Evolutionary conservation across 169 alveolate species (phyloP).

Genomic region (Theileria orientalis): DNA sequence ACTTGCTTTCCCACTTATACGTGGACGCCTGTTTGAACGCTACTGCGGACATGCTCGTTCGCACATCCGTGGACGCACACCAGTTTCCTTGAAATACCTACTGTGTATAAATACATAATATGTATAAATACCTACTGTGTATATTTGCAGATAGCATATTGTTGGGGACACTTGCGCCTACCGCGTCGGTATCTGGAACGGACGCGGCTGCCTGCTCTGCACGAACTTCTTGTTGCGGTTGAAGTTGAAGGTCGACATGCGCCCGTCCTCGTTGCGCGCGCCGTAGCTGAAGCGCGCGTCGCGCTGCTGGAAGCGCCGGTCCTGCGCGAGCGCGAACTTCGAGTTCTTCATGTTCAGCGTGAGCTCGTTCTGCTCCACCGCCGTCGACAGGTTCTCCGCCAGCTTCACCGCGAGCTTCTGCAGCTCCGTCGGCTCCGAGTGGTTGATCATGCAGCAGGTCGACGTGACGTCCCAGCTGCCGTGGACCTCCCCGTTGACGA

Average conservation of each 20-base stretch:
- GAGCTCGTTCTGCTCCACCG: slow-evolving; percentile 85
- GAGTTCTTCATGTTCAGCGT: slow-evolving; percentile 84
- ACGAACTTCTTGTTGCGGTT: slow-evolving; percentile 48
- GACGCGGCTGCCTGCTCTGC: slow-evolving; percentile 2
- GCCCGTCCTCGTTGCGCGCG: slow-evolving; percentile 55
- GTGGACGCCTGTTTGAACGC: too few relatives aligned
- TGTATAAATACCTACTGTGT: background rate
- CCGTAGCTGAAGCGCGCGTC: slow-evolving; percentile 55
- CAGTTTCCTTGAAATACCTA: too few relatives aligned
- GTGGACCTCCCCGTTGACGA: slow-evolving; percentile 84
- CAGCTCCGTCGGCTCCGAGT: slow-evolving; percentile 85
- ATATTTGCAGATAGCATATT: background rate
- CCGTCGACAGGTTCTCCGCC: slow-evolving; percentile 80
- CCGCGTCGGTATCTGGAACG: slow-evolving; percentile 4
- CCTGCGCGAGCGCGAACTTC: slow-evolving; percentile 74
- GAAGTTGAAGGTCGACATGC: slow-evolving; percentile 39
- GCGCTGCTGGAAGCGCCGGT: slow-evolving; percentile 63
- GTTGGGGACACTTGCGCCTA: background rate
- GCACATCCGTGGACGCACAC: too few relatives aligned
- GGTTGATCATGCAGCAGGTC: slow-evolving; percentile 83
- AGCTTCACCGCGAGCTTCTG: slow-evolving; percentile 80
- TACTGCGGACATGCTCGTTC: too few relatives aligned
- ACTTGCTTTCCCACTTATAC: too few relatives aligned
- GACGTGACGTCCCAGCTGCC: slow-evolving; percentile 90
- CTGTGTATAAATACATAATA: too few relatives aligned